Evolutionary conservation across 257 asterid genomes (phyloP).

Genomic region (Solanum sejunctum): DNA sequence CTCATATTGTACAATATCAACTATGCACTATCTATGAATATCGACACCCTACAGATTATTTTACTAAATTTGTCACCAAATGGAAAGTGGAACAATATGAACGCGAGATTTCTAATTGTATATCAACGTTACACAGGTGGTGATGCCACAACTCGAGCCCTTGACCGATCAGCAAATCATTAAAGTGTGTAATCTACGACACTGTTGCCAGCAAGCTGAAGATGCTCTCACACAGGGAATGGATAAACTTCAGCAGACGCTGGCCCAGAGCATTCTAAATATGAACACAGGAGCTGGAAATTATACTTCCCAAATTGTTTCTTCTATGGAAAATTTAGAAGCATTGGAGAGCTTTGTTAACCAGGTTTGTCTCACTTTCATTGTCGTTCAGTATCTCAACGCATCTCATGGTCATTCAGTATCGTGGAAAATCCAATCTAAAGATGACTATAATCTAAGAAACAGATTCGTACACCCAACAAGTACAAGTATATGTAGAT

Average conservation of each 20-base stretch:
- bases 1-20: not conserved
- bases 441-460: not conserved
- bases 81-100: not conserved
- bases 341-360: slow-evolving; percentile 55
- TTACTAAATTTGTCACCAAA: not conserved
- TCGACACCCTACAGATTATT: not conserved
- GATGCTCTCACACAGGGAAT: slow-evolving; percentile 89
- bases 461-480: not conserved
- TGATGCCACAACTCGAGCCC: slow-evolving; percentile 62
- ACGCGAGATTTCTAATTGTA: not conserved
- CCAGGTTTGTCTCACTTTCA: slow-evolving; percentile 37
- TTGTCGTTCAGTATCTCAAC: not conserved
- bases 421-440: not conserved
- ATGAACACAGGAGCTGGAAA: slow-evolving; percentile 36
- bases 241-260: slow-evolving; percentile 80
- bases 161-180: slow-evolving; percentile 49
- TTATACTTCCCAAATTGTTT: slow-evolving; percentile 40
- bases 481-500: not conserved
- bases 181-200: slow-evolving; percentile 38
- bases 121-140: slow-evolving; percentile 28
- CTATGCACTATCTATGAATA: not conserved
- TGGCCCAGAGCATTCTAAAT: slow-evolving; percentile 50
- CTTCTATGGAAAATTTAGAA: slow-evolving; percentile 58
- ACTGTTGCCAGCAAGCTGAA: slow-evolving; percentile 87
- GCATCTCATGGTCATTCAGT: not conserved